Base-by-base conservation (phyloP, 2,329 filamentous ascomycete species). In the Ophiostoma sp. region DNA sequence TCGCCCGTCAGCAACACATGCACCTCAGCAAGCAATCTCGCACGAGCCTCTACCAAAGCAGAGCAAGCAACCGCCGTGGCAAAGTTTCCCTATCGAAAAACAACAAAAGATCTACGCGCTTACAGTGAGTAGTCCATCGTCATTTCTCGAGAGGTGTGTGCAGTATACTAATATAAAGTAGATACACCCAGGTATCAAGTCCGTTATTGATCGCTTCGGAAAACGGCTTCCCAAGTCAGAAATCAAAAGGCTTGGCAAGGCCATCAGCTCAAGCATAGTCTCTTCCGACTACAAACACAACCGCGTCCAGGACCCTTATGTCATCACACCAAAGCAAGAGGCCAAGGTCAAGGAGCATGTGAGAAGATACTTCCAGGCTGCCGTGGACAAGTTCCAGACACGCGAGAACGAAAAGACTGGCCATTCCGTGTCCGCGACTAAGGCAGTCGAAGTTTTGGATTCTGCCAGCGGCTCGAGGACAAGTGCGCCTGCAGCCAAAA, bases 31-130 rank as follows among this genome's bases (percentile, higher is more conserved):
- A 13, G 81, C 83, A 3, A 85, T 80, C 68, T 82, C 85, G 1
- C 83, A 85, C 6, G 79, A 78, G 83, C 83, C 33, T n/a, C 17
- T 15, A 7, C 60, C 6, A 89, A 86, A 75, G 84, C 85, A 75
- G 89, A 92, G 67, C 91, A 90, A 39, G 20, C 44, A 48, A n/a
- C 62, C 62, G 0, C 7, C 33, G 77, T 93, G 91, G 91, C 85
- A 87, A 70, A 85, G 84, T 71, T 78, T 89, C 41, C 83, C 89
- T 1, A 78, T 88, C 74, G 94, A 97, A 74, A 97, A 97, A 80
- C 92, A 95, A 80, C 96, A 93, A 86, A 97, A 93, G 81, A 84
- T 97, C 2, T 98, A 97, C 76, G 94, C 97, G 79, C 94, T 94
- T 77, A 96, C 93, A 68, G 93, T 96, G 84, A 79, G 91, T 69